Percentiles rank a stretch among this genome's conserved stretches.
These are phyloP conservation scores for Leucosporidium yakuticum DNA, from an alignment of 768 basidiomycete species.

Conservation along the genomic window DNA sequence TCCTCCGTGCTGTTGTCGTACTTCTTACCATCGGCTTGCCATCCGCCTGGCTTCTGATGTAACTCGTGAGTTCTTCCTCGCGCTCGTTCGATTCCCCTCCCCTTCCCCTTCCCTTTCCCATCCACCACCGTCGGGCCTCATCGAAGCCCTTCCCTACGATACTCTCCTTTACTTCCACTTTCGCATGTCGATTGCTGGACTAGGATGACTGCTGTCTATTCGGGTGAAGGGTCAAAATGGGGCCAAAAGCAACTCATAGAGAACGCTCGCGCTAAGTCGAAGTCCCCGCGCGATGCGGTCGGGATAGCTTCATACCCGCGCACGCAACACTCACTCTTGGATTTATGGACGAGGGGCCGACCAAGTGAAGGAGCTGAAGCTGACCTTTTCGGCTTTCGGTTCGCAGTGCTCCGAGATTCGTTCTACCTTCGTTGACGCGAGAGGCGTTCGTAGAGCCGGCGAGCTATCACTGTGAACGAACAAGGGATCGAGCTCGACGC, in stretches of 20 bases:
- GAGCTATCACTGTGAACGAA: too few relatives aligned
- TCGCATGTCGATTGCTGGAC: not conserved
- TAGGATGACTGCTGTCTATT: constrained; percentile 6
- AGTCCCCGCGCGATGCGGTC: constrained; percentile 3
- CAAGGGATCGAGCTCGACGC: too few relatives aligned
- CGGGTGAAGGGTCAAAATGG: constrained; percentile 3
- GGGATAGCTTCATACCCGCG: not conserved
- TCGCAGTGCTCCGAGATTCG: too few relatives aligned
- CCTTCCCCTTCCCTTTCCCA: not conserved
- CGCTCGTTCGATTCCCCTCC: not conserved
- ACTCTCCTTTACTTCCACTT: not conserved
- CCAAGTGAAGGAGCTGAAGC: too few relatives aligned
- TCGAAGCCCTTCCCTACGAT: constrained; percentile 9
- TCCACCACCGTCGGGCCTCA: not conserved
- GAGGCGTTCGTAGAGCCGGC: too few relatives aligned
- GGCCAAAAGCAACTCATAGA: constrained; percentile 2
- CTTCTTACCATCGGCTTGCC: too few relatives aligned
- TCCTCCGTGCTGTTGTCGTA: too few relatives aligned
- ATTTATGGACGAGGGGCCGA: not conserved
- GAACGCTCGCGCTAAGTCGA: constrained; percentile 5
- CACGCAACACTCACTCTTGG: not conserved
- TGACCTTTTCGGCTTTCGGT: too few relatives aligned
- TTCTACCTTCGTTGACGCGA: too few relatives aligned
- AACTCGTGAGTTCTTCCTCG: not conserved
- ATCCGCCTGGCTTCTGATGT: too few relatives aligned